A percentile compares a stretch with the other conserved stretches of the same genome.
phyloP scores from a whole-genome alignment of 306 rosid genomes.

The Trifolium subterraneum region DNA sequence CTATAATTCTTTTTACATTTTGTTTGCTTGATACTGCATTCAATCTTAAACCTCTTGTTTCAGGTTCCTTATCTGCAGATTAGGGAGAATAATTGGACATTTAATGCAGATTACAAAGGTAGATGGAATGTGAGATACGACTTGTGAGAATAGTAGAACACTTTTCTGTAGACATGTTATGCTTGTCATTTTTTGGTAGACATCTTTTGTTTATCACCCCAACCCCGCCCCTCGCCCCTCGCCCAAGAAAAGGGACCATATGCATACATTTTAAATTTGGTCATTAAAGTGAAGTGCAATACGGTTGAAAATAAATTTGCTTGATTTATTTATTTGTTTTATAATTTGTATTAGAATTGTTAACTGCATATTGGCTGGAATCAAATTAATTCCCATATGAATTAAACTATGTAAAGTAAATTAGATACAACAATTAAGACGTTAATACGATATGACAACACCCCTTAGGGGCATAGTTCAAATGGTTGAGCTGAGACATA shows the following conservation, averaged over 20 bases:
- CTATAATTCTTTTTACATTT: background rate
- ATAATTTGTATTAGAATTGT: constrained; percentile 10
- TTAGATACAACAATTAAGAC: background rate
- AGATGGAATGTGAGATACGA: constrained; percentile 92
- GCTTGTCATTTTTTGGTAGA: constrained; percentile 38
- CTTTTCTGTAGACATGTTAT: constrained; percentile 38
- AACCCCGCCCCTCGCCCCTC: constrained; percentile 13
- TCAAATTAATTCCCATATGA: background rate
- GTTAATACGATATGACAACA: background rate
- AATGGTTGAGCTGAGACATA: background rate
- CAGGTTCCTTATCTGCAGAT: constrained; percentile 97
- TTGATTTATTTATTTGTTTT: constrained; percentile 18
- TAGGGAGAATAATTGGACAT: constrained; percentile 95
- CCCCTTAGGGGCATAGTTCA: background rate
- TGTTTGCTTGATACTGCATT: constrained; percentile 20
- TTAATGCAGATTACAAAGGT: constrained; percentile 80
- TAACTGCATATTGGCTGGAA: background rate
- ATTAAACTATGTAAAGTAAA: background rate
- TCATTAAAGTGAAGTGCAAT: constrained; percentile 32
- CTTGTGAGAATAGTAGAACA: constrained; percentile 54
- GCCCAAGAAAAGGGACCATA: constrained; percentile 24
- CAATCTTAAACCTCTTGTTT: constrained; percentile 33
- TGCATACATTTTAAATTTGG: constrained; percentile 34
- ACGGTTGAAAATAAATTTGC: constrained; percentile 30
- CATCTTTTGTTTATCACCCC: constrained; percentile 38